Base-by-base conservation (phyloP, 2,329 filamentous ascomycete species). In the Leptodontidium sp. region DNA sequence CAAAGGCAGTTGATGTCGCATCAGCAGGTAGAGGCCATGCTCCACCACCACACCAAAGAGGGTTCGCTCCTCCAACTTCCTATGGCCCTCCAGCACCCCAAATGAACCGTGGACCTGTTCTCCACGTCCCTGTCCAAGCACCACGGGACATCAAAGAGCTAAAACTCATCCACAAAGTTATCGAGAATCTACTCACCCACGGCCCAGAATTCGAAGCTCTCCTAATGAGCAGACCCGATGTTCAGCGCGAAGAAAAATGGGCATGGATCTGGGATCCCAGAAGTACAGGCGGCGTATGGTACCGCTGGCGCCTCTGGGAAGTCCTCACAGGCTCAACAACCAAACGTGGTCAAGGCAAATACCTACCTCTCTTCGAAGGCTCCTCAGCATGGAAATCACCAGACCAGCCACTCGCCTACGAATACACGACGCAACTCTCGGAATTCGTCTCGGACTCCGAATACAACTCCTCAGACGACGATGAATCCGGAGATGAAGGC, bases 261-360 rank as follows among this genome's bases (percentile, higher is more conserved):
- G 92, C 94, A 0, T 99, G 94, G 92, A 84, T 99, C 5, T 99
- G 93, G 90, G 91, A 98, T 78, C 87, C 94, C 24, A 87, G 90
- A 72, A 94, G 90, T 76, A 84, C 86, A 71, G 94, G 89, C 32
- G 95, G 91, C 17, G 87, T 97, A 17, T 99, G 94, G 87, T 98
- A 98, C 79, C 90, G 96, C 53, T 98, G 93, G 92, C 89, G 93
- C 55, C 78, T 98, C 55, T 98, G 94, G 92, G 90, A 96, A 74
- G 86, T 95, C 9, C 84, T 95, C n/a, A 94, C 92, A 0, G 90
- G 90, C 4, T 84, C 85, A 0, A 82, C 85, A 52, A 77, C 82
- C 3, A 80, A 79, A 17, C 78, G 78, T 15, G 81, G 82, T 3
- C 82, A 84, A 72, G 82, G 82, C 55, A 88, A 85, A 72, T 88